Conservation (phyloP, 2,329 filamentous ascomycete genomes). For the Claviceps maximensis region DNA sequence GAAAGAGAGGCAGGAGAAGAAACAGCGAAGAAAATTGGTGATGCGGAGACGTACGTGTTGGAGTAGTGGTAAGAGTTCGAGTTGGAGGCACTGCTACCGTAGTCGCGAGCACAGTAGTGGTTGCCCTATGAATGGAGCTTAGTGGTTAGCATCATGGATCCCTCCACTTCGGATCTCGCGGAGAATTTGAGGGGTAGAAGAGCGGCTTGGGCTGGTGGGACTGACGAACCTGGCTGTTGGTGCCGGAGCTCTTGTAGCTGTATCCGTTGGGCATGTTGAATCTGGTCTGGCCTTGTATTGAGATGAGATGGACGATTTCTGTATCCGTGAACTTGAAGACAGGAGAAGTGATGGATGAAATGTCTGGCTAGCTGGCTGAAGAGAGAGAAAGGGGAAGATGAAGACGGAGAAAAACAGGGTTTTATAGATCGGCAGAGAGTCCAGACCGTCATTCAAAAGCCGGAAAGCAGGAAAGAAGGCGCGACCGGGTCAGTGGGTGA, state of each 20-base stretch:
- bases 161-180: not conserved
- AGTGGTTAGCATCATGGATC: not conserved
- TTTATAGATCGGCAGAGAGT: too few relatives aligned
- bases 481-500: not conserved
- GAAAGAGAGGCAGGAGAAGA: not conserved
- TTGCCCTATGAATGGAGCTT: conserved; percentile 40
- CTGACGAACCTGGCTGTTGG: conserved; percentile 44
- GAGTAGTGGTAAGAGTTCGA: conserved; percentile 55
- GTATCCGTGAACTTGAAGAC: not conserved
- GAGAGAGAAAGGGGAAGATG: not conserved
- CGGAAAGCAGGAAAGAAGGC: not conserved
- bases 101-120: conserved; percentile 53
- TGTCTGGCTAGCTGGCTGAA: not conserved
- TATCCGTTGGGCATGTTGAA: conserved; percentile 16
- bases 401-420: too few relatives aligned
- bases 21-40: not conserved
- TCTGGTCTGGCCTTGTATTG: not conserved
- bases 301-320: not conserved
- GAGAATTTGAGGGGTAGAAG: not conserved
- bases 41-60: conserved; percentile 31
- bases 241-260: conserved; percentile 38
- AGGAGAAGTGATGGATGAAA: not conserved
- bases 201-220: not conserved
- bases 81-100: conserved; percentile 41
- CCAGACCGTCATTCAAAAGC: not conserved